Evolutionary conservation across 1,284 basidiomycete species (phyloP), one percentile per base, ranked within the genome.

Genomic region (Fistulinella cinereoalba): DNA sequence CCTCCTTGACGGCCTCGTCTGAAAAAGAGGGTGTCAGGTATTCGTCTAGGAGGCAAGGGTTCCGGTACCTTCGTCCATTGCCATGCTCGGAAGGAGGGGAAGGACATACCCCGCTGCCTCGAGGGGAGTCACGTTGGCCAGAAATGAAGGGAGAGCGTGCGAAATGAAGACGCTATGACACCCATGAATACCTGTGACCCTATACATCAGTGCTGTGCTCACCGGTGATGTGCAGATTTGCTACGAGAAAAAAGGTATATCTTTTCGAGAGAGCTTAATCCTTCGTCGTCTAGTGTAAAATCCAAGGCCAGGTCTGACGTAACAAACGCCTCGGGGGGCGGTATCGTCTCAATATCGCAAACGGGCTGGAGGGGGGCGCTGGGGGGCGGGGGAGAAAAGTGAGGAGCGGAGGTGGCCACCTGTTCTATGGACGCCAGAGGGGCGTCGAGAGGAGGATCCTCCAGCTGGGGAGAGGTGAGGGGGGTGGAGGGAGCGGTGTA

Each of bases 31-130:
- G 27, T 47, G 50, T 53, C n/a, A 58, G 44, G 41, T 34, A 43
- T 19, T 41, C 41, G 42, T 37, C 36, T 24, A 41, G 31, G 38
- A 44, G 47, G 36, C 40, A 46, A 31, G 34, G 29, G 18, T 15
- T 36, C n/a, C 34, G 18, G 73, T 55, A 89, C 89, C 89, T 65
- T 90, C 83, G 62, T 98, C 95, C 66, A 89, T 84, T 3, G 91
- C 92, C 25, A 98, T 81, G 21, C 82, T 83, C 44, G 83, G 89
- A 49, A 99, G 79, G 16, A 97, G 77, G 1, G 95, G 95, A 12
- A 97, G 74, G 41, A 99, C 91, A 65, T 97, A 99, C 66, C 95
- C 91, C 57, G 94, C 86, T 3, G 92, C 93, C 57, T 98, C 96
- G 52, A 81, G 81, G 2, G 96, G 86, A 23, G 87, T 79, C 42